These are phyloP conservation scores for Tetrapyrgos nigripes DNA, from an alignment of 1,284 basidiomycete genomes.

Conservation along the genomic window DNA sequence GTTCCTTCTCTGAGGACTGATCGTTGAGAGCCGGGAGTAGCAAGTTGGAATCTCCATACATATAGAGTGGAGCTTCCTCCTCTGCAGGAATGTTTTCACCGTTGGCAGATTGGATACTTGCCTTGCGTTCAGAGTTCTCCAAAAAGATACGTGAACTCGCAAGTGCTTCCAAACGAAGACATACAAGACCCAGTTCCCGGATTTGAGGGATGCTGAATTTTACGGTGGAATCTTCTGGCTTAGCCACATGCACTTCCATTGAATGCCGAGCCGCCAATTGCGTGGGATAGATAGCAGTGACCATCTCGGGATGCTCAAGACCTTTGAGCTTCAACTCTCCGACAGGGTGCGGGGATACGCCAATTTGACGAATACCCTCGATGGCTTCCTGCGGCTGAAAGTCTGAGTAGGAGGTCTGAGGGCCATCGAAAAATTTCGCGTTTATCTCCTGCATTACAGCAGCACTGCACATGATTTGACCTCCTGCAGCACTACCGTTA, in stretches of 20 bases:
- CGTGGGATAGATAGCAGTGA: conserved; percentile 87
- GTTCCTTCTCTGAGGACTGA: conserved; percentile 51
- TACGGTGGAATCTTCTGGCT: conserved; percentile 55
- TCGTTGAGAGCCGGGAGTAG: conserved; percentile 78
- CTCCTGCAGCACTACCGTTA: conserved; percentile 85
- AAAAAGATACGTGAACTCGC: conserved; percentile 72
- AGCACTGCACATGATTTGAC: conserved; percentile 93
- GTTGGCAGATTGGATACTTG: conserved; percentile 46
- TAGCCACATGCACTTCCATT: conserved; percentile 55
- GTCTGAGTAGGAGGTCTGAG: conserved; percentile 62
- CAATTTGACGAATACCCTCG: conserved; percentile 78
- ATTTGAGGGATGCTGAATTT: conserved; percentile 83
- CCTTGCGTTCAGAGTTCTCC: conserved; percentile 52
- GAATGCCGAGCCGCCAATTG: conserved; percentile 79
- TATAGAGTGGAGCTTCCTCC: conserved; percentile 41
- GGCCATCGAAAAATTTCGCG: conserved; percentile 60
- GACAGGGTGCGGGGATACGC: conserved; percentile 76
- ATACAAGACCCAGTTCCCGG: conserved; percentile 77
- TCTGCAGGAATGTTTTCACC: conserved; percentile 40
- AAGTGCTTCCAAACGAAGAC: conserved; percentile 86
- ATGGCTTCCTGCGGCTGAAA: conserved; percentile 63
- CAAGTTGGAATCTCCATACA: conserved; percentile 67
- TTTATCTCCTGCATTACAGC: conserved; percentile 90
- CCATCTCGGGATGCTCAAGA: conserved; percentile 87
- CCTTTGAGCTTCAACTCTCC: conserved; percentile 96